phyloP scores from a whole-genome alignment of 2,329 filamentous ascomycete genomes.

The Aspergillus hiratsukae region DNA sequence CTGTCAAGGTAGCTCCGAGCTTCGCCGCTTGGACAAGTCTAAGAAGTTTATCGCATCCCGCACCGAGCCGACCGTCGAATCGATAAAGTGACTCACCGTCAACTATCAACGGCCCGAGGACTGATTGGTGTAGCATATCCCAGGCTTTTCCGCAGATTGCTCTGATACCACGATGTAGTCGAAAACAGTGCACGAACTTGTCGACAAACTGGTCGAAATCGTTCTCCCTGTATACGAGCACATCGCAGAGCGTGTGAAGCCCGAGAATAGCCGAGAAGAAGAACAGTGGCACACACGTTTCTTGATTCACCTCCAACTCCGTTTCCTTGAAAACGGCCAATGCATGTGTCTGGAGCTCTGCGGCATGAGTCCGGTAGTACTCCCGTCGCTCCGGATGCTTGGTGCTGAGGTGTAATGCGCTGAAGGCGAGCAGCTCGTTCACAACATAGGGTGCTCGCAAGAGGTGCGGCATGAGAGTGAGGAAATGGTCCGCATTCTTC shows the following conservation, averaged over 20 bases:
- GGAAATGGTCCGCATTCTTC: not conserved
- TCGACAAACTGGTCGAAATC: conserved; percentile 35
- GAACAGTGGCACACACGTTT: conserved; percentile 18
- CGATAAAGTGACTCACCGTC: conserved; percentile 1
- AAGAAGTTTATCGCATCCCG: conserved; percentile 5
- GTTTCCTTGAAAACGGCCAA: conserved; percentile 13
- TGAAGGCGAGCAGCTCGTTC: conserved; percentile 45
- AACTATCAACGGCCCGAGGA: conserved; percentile 8
- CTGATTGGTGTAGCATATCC: conserved; percentile 11
- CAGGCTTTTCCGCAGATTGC: conserved; percentile 11
- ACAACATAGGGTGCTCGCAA: conserved; percentile 42
- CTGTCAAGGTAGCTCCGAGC: conserved; percentile 1
- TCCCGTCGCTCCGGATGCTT: conserved; percentile 32
- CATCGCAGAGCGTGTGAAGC: conserved; percentile 47
- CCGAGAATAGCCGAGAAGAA: conserved; percentile 19
- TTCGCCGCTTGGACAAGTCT: conserved; percentile 6
- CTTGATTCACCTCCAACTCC: conserved; percentile 5
- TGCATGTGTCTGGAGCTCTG: conserved; percentile 33
- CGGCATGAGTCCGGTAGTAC: conserved; percentile 26
- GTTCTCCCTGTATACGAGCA: conserved; percentile 36
- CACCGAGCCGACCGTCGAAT: conserved; percentile 1
- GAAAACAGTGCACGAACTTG: conserved; percentile 21
- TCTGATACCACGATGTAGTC: conserved; percentile 24
- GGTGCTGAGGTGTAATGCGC: conserved; percentile 42
- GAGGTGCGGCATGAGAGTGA: conserved; percentile 3